phyloP scores from a whole-genome alignment of 495 filamentous ascomycete species.

The Tuber borchii region DNA sequence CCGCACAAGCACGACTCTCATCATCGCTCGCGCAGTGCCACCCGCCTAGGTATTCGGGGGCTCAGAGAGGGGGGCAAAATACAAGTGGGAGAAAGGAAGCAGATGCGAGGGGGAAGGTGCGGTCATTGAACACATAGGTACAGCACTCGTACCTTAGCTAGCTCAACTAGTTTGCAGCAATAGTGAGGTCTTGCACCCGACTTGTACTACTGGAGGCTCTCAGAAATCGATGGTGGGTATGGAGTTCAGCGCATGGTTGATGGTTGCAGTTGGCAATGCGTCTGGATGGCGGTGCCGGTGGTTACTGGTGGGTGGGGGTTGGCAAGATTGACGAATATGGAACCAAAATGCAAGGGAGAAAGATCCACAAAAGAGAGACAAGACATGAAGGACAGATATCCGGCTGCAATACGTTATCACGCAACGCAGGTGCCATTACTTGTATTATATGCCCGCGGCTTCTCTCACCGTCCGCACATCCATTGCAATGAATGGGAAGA shows the following conservation, averaged over 20 bases:
- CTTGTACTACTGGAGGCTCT: neutral
- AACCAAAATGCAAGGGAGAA: neutral
- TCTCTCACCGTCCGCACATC: neutral
- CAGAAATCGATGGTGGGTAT: neutral
- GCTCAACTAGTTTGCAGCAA: neutral
- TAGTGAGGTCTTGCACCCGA: neutral
- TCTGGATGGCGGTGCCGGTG: neutral
- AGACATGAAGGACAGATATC: constrained; percentile 3
- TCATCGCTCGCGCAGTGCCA: neutral
- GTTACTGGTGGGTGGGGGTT: neutral
- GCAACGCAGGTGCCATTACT: neutral
- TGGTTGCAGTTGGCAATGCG: neutral
- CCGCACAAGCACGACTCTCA: neutral
- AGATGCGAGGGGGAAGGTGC: neutral
- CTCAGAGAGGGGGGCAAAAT: neutral
- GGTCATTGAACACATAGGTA: neutral
- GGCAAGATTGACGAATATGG: neutral
- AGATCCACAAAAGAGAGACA: neutral
- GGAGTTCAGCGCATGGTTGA: neutral
- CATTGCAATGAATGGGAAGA: neutral
- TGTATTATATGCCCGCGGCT: neutral
- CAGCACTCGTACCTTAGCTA: neutral
- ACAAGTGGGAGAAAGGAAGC: neutral
- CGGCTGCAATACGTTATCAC: neutral
- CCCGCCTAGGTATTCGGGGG: neutral